Evolutionary conservation across 1,284 basidiomycete species (phyloP), one percentile per base, ranked within the genome.

Genomic region (Ceratobasidium sp.): DNA sequence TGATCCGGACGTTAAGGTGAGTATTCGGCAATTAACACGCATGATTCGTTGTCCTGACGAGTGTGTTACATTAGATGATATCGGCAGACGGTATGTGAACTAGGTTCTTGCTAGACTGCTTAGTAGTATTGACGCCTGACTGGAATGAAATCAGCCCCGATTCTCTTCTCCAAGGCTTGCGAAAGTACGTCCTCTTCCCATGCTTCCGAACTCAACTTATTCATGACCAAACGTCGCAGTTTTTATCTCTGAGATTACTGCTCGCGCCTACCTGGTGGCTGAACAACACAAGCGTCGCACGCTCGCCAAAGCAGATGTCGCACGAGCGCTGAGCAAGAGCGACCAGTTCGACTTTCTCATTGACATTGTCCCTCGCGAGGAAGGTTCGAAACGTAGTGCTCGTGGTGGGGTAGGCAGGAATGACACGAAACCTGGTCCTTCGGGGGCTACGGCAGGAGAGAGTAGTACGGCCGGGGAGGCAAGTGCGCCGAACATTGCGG

Each of bases 341-440:
- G 95, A 98, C 83, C 93, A 95, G 80, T 96, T 95, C 78, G 94
- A 96, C 83, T 96, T 96, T 80, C 83, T 96, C 72, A 95, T 96
- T 79, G 95, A 97, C 80, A 94, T 96, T 73, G 91, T 96, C 0
- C 95, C 95, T 0, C 85, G 95, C 49, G 94, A 95, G 73, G 93
- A 94, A 49, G 66, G 66, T 21, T 30, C 66, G 14, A 69, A 69
- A 30, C 35, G 66, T n/a, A 69, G 66, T 16, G 52, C 66, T 18
- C 66, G 66, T 26, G 66, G 66, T 28, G 66, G 66, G 4, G 28
- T 54, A 23, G 52, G 52, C 21, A 52, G 66, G n/a, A 69, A n/a
- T 38, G 66, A 69, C 1, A 9, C 52, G 26, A 69, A 69, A 52
- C 21, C 54, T 26, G 55, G 55, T 26, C 55, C 55, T 58, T 58